A percentile compares a stretch with the other conserved stretches of the same genome.
phyloP scores from a whole-genome alignment of 2,329 filamentous ascomycete genomes.

The Didymellaceae sp. region DNA sequence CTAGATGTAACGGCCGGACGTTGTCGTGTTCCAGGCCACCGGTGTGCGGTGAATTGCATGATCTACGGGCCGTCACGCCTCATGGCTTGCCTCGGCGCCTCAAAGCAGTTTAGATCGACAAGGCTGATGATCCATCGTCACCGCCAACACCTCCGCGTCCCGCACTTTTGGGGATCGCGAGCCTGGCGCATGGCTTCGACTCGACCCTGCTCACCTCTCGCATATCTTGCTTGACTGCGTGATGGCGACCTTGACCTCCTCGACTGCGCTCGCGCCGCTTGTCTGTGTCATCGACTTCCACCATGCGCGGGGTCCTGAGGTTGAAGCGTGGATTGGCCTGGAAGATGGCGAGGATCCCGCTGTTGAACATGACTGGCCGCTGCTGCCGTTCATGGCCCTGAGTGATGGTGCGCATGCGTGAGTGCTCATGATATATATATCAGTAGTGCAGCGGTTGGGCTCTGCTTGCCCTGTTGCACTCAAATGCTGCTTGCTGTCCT shows the following conservation, averaged over 20 bases:
- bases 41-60: conserved; percentile 2
- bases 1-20: background rate
- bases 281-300: conserved; percentile 62
- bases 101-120: conserved; percentile 24
- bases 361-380: conserved; percentile 82
- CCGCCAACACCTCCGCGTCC: conserved; percentile 30
- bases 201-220: conserved; percentile 2
- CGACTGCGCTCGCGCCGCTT: conserved; percentile 36
- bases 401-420: conserved; percentile 95
- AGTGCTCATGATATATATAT: conserved; percentile 3
- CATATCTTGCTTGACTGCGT: conserved; percentile 23
- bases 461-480: conserved; percentile 1
- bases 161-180: conserved; percentile 26
- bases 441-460: conserved; percentile 44
- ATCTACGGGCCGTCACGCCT: conserved; percentile 14
- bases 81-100: conserved; percentile 23
- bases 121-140: conserved; percentile 36
- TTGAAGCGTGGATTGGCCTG: conserved; percentile 87
- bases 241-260: conserved; percentile 49
- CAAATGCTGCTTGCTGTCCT: conserved; percentile 1
- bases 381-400: conserved; percentile 95
- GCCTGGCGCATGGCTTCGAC: conserved; percentile 19
- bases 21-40: conserved; percentile 2
- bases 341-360: conserved; percentile 79
- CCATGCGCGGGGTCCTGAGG: conserved; percentile 77